Base-by-base conservation (phyloP, 768 basidiomycete genomes). In the Russula brevipes region DNA sequence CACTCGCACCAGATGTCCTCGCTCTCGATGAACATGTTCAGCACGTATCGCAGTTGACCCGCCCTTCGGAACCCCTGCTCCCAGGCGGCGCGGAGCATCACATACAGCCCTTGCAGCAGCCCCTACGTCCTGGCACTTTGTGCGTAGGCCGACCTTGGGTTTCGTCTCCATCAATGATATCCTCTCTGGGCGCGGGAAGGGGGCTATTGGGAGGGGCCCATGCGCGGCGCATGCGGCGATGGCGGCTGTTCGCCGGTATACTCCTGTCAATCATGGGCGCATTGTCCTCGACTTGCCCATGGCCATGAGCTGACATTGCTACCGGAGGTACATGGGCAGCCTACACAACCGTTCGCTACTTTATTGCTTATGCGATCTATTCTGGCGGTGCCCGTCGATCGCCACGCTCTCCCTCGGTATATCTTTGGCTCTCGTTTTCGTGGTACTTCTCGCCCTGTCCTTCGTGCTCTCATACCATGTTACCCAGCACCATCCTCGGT, bases 301-400 rank as follows among this genome's bases (percentile, higher is more conserved):
- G 46, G 19, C 17, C 42, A 14, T 49, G 38, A 60, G n/a, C n/a
- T 36, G 11, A 38, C 12, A 24, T 24, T n/a, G 11, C 50, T 17
- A 33, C 56, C n/a, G 14, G 58, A 88, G 86, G 75, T 63, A 71
- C 70, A 35, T 91, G 87, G 85, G 80, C 82, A 33, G 70, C 77
- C 8, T 90, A 87, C 71, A 85, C 80, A 63, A 77, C 81, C 6
- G 71, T 84, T 57, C 85, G 88, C 49, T 91, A 90, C 70, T 85
- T 81, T 68, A 68, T 89, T 11, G 84, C 86, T 4, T 86, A 80
- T 67, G 75, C 74, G 10, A 67, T 74, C 17, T 81, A 80, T 70
- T 65, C 73, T 2, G 76, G 79, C 6, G 60, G 64, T 16, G 70
- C 69, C 24, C 81, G 82, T 44, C 80, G 81, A 64, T 69, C 71